These are phyloP conservation scores for Teunomyces barrocoloradensis DNA, from an alignment of 805 yeast species.

Conservation along the genomic window DNA sequence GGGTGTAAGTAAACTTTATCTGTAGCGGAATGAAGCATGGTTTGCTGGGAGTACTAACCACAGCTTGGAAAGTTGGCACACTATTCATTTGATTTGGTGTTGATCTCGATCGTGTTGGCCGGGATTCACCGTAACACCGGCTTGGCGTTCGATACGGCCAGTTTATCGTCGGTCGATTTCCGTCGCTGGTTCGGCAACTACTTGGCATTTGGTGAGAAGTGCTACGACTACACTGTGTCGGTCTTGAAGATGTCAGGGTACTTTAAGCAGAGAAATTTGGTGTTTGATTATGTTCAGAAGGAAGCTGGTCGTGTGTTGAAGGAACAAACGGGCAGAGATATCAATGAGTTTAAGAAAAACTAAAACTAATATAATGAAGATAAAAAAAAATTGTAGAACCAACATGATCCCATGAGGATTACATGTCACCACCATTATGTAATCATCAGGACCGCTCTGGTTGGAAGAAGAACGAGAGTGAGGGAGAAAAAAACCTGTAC, in stretches of 20 bases:
- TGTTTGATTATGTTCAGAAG: slow-evolving; percentile 32
- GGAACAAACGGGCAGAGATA: slow-evolving; percentile 29
- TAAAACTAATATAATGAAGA: background rate
- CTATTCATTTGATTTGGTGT: slow-evolving; percentile 70
- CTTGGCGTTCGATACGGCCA: slow-evolving; percentile 49
- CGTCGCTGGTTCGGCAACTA: slow-evolving; percentile 52
- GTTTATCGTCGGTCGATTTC: slow-evolving; percentile 46
- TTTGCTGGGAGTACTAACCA: slow-evolving; percentile 2
- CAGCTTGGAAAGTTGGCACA: slow-evolving; percentile 68
- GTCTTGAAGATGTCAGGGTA: slow-evolving; percentile 47
- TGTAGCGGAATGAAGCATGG: background rate
- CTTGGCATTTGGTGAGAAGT: slow-evolving; percentile 58
- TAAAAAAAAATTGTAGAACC: background rate
- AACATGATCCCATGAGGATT: background rate
- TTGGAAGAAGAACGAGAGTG: background rate
- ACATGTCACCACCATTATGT: background rate
- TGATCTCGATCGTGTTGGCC: slow-evolving; percentile 79
- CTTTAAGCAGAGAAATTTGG: slow-evolving; percentile 46
- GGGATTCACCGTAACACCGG: slow-evolving; percentile 87
- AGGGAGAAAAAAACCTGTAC: slow-evolving; percentile 7
- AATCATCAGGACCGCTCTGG: background rate
- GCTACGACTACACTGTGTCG: slow-evolving; percentile 49
- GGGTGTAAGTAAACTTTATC: slow-evolving; percentile 7
- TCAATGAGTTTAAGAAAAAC: slow-evolving; percentile 15
- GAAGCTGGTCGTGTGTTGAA: slow-evolving; percentile 29